Base-by-base conservation (phyloP, 441 rosid genomes). In the Pelargonium myrrhifolium region DNA sequence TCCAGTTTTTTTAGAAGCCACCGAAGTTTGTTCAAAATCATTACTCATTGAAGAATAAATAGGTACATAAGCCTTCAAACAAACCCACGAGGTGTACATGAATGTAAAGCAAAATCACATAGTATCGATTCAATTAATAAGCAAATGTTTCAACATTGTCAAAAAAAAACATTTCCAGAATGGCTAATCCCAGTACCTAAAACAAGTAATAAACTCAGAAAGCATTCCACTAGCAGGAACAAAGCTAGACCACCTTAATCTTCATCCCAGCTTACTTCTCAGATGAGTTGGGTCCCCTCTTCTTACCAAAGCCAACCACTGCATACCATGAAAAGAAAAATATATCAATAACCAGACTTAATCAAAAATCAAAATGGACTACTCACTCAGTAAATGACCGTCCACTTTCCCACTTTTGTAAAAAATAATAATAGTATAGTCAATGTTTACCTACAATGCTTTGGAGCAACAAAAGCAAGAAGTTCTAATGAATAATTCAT, bases 251-350 rank as follows among this genome's bases (percentile, higher is more conserved):
- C 55, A n/a, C 6, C 4, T 3, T 47, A 7, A 47, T 15, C 22
- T 17, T 53, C 59, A 53, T 53, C 22, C 18, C 9, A 53, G 22
- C 17, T 53, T 21, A 53, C 59, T 53, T 53, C 59, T 53, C 59
- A 17, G 59, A 53, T 53, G 31, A 28, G 31, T 28, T 28, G 31
- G 31, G 31, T 28, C 31, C 31, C 31, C 31, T 28, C 31, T 53
- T 53, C 59, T 53, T 53, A 6, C 59, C 59, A 8, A 53, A 53
- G 21, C 59, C 59, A 53, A 53, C 59, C 59, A 53, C 59, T 53
- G 59, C 59, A 53, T 21, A 53, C 21, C 47, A 6, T 0, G 9
- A 53, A 15, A 0, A 18, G 22, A 6, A 5, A 53, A 53, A 17
- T 53, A 53, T 4, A 17, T 53, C 7, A 53, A 7, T 2, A 15